Conservation (phyloP, 2,329 filamentous ascomycete species). For the Paecilomyces sp. region DNA sequence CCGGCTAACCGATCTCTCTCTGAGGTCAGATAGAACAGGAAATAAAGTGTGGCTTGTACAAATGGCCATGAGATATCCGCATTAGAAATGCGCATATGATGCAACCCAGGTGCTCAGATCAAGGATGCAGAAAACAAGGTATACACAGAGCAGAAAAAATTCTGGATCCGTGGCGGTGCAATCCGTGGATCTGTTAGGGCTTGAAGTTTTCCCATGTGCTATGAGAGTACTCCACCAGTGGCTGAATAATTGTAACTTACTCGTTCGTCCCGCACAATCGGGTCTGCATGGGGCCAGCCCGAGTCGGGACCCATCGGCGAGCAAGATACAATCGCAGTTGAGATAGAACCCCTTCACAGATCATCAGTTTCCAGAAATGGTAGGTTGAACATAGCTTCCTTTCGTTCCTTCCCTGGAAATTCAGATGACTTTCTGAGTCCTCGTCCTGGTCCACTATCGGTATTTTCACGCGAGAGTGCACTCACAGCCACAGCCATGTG, state of each 20-base stretch:
- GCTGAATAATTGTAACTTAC: neutral
- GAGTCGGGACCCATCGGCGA: neutral
- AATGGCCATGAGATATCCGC: neutral
- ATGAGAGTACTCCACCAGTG: neutral
- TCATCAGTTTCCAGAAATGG: neutral
- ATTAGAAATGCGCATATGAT: neutral
- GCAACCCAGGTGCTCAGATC: neutral
- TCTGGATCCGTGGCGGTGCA: neutral
- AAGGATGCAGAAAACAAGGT: neutral
- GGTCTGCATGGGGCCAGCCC: neutral
- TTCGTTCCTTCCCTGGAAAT: neutral
- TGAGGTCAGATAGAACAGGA: neutral
- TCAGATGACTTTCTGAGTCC: neutral
- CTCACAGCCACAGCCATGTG: too few relatives aligned
- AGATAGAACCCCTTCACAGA: neutral
- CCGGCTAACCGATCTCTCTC: neutral
- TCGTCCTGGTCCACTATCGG: neutral
- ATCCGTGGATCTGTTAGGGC: neutral
- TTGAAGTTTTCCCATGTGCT: neutral
- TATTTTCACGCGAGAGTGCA: too few relatives aligned
- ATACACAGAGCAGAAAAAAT: neutral
- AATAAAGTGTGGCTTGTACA: neutral
- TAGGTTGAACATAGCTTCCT: neutral
- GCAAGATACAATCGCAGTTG: neutral
- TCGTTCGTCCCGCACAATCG: neutral